A percentile compares a stretch with the other conserved stretches of the same genome.
These are phyloP conservation scores for Picea abies DNA, from an alignment of 83 land plant genomes.

Conservation along the genomic window DNA sequence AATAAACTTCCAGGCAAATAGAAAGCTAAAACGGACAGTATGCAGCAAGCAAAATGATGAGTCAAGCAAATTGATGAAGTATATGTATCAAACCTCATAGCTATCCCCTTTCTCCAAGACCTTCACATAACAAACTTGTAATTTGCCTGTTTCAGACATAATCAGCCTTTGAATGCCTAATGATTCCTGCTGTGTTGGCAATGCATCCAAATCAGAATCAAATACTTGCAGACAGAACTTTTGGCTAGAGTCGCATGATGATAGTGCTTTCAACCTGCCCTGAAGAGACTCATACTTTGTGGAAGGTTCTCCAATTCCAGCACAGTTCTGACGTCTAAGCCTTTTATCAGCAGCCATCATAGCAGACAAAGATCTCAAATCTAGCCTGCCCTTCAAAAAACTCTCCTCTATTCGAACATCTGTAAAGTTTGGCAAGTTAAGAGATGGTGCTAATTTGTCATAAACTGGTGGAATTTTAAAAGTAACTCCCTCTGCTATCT, in stretches of 20 bases:
- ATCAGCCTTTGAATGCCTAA: slow-evolving; percentile 60
- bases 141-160: slow-evolving; percentile 70
- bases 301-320: slow-evolving; percentile 50
- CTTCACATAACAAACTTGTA: slow-evolving; percentile 78
- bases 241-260: slow-evolving; percentile 33
- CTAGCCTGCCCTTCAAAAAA: slow-evolving; percentile 66
- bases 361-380: slow-evolving; percentile 64
- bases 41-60: no score
- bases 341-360: slow-evolving; percentile 65
- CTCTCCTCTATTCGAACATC: slow-evolving; percentile 77
- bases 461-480: slow-evolving; percentile 80
- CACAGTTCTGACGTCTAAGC: slow-evolving; percentile 25
- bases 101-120: slow-evolving; percentile 53
- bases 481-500: slow-evolving; percentile 85
- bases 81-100: no score
- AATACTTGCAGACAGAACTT: slow-evolving; percentile 56
- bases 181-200: slow-evolving; percentile 57
- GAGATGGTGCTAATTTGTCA: slow-evolving; percentile 66
- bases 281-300: slow-evolving; percentile 60
- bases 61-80: no score
- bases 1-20: not conserved
- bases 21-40: slow-evolving; percentile 40
- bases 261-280: slow-evolving; percentile 52
- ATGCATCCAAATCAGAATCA: slow-evolving; percentile 42
- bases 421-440: slow-evolving; percentile 69